Evolutionary conservation across 768 basidiomycete genomes (phyloP).

Genomic region (Dentipellis fragilis): DNA sequence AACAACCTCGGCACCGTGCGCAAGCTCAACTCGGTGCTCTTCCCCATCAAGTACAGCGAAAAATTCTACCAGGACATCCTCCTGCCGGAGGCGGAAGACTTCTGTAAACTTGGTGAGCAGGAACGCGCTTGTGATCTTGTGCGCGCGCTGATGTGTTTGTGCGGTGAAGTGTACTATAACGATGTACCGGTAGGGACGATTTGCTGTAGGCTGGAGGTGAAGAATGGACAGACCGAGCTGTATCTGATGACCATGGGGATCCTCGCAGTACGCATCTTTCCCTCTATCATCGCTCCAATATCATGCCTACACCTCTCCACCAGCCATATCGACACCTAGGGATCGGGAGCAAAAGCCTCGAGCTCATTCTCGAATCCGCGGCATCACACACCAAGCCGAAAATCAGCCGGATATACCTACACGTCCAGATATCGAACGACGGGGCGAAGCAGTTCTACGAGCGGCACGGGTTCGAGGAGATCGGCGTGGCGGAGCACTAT

Average conservation of each 20-base stretch:
- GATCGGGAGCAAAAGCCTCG: conserved; percentile 63
- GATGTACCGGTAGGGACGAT: conserved; percentile 86
- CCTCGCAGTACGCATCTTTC: conserved; percentile 54
- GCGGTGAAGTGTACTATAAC: conserved; percentile 72
- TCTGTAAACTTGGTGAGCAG: conserved; percentile 78
- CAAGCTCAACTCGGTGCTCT: conserved; percentile 67
- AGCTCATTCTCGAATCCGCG: conserved; percentile 59
- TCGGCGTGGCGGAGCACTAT: conserved; percentile 58
- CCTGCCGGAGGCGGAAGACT: conserved; percentile 68
- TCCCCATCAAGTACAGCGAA: conserved; percentile 84
- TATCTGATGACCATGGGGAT: conserved; percentile 93
- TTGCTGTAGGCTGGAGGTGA: conserved; percentile 74
- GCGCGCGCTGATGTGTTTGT: background rate
- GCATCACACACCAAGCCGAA: conserved; percentile 45
- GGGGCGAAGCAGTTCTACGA: conserved; percentile 79
- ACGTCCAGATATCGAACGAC: conserved; percentile 78
- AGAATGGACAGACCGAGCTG: conserved; percentile 43
- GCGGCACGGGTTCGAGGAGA: conserved; percentile 68
- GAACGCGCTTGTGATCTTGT: conserved; percentile 4
- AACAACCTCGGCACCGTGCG: conserved; percentile 74
- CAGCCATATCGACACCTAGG: conserved; percentile 81
- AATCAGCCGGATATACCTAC: conserved; percentile 67
- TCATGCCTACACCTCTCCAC: background rate
- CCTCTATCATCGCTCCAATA: background rate
- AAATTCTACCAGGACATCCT: conserved; percentile 81